phyloP scores from a whole-genome alignment of 1,139 yeast species.

The Torulaspora pretoriensis region DNA sequence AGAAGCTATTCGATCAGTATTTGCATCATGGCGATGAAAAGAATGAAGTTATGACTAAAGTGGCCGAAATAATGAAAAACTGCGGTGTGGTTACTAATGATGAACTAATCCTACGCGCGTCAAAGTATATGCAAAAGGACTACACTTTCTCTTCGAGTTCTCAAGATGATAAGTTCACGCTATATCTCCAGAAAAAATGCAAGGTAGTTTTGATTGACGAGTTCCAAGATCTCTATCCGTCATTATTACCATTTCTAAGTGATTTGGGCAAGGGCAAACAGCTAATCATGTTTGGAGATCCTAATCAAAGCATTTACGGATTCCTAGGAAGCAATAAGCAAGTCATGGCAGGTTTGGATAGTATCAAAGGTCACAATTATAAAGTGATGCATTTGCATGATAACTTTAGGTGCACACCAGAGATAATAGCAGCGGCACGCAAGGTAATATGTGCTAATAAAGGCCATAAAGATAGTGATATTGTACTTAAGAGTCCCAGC shows the following conservation, averaged over 20 bases:
- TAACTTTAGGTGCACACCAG: conserved; percentile 58
- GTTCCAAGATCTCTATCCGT: conserved; percentile 64
- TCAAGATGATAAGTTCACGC: conserved; percentile 15
- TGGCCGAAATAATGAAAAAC: conserved; percentile 35
- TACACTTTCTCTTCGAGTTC: conserved; percentile 10
- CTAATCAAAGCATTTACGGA: conserved; percentile 65
- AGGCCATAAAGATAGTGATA: not conserved
- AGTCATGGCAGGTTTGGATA: conserved; percentile 33
- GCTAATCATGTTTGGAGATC: conserved; percentile 68
- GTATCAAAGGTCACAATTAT: conserved; percentile 24
- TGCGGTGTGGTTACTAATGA: conserved; percentile 43
- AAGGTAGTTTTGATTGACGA: conserved; percentile 61
- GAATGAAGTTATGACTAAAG: conserved; percentile 19
- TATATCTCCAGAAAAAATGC: conserved; percentile 22
- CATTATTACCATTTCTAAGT: conserved; percentile 46
- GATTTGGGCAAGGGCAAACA: conserved; percentile 44
- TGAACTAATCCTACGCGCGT: conserved; percentile 39
- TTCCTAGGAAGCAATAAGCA: conserved; percentile 51
- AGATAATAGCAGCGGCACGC: conserved; percentile 44
- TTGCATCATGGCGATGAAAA: conserved; percentile 21
- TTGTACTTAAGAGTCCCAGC: conserved; percentile 37
- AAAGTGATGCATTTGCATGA: conserved; percentile 41
- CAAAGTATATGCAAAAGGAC: conserved; percentile 19
- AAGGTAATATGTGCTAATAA: conserved; percentile 11
- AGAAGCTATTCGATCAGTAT: conserved; percentile 38